Evolutionary conservation across 73 alveolate species (phyloP).

Genomic region (Strombidium stylifer): DNA sequence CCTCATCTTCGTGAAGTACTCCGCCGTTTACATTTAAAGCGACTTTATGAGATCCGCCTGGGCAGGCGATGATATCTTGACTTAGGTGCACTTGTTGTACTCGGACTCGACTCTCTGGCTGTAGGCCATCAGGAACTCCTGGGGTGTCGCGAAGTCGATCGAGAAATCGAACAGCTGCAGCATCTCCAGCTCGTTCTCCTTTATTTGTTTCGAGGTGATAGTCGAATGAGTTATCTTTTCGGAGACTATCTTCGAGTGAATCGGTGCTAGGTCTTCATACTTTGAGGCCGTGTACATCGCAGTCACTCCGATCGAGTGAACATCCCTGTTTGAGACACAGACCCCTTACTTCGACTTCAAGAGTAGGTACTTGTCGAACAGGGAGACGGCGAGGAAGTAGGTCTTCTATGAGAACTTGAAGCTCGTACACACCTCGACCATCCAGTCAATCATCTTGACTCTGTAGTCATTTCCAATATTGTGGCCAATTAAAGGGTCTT

Average conservation of each 20-base stretch:
- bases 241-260: constrained; percentile 47
- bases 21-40: no score
- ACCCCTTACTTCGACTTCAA: constrained; percentile 24
- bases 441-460: constrained; percentile 84
- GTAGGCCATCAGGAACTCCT: constrained; percentile 62
- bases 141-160: constrained; percentile 50
- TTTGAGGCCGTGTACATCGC: constrained; percentile 78
- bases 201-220: constrained; percentile 38
- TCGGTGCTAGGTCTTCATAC: constrained; percentile 72
- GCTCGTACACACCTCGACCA: constrained; percentile 72
- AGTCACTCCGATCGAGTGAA: constrained; percentile 71
- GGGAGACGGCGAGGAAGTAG: constrained; percentile 66
- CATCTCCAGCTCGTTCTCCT: constrained; percentile 58
- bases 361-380: constrained; percentile 64
- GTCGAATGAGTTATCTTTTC: constrained; percentile 66
- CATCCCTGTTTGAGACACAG: constrained; percentile 32
- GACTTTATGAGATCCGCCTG: no score
- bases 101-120: not conserved
- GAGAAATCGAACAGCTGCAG: constrained; percentile 52
- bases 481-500: constrained; percentile 52
- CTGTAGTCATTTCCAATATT: constrained; percentile 48
- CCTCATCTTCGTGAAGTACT: no score
- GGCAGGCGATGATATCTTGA: no score
- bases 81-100: no score
- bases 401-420: constrained; percentile 67